These are phyloP conservation scores for Butyriboletus appendiculatus DNA, from an alignment of 1,284 basidiomycete species.

Conservation along the genomic window DNA sequence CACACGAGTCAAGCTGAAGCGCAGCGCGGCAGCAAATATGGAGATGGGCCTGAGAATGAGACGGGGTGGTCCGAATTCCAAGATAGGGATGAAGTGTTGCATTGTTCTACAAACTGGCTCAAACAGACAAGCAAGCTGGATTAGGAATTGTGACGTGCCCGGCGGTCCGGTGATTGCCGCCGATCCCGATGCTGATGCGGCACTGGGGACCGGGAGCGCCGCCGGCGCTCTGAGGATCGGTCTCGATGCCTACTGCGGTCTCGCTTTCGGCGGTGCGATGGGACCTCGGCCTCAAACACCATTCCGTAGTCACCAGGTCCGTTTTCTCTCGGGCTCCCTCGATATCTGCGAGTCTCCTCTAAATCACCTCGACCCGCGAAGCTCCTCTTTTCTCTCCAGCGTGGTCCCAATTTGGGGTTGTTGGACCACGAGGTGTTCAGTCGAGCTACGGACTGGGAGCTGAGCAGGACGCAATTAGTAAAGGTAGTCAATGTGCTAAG, in stretches of 20 bases:
- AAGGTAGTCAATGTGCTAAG: conserved; percentile 1
- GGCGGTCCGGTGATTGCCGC: conserved; percentile 11
- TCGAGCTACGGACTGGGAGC: conserved; percentile 88
- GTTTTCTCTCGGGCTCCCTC: conserved; percentile 42
- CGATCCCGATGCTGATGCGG: conserved; percentile 4
- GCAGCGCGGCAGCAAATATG: neutral
- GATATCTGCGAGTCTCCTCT: conserved; percentile 66
- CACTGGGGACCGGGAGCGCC: conserved; percentile 27
- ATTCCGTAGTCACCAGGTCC: conserved; percentile 56
- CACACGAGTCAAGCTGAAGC: conserved; percentile 4
- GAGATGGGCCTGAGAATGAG: neutral
- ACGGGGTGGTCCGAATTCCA: conserved; percentile 15
- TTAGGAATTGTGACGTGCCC: conserved; percentile 5
- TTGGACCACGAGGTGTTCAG: conserved; percentile 76
- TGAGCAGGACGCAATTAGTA: conserved; percentile 35
- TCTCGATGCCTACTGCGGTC: conserved; percentile 25
- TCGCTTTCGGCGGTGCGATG: conserved; percentile 26
- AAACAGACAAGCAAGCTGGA: conserved; percentile 15
- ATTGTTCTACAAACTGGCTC: conserved; percentile 22
- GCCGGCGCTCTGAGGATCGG: conserved; percentile 21
- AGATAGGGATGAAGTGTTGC: conserved; percentile 13
- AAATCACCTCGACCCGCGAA: conserved; percentile 74
- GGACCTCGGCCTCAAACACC: conserved; percentile 78
- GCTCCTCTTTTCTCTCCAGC: conserved; percentile 41
- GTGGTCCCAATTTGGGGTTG: conserved; percentile 57